A percentile compares a stretch with the other conserved stretches of the same genome.
phyloP scores from a whole-genome alignment of 768 basidiomycete species.

The Hebeloma cylindrosporum region DNA sequence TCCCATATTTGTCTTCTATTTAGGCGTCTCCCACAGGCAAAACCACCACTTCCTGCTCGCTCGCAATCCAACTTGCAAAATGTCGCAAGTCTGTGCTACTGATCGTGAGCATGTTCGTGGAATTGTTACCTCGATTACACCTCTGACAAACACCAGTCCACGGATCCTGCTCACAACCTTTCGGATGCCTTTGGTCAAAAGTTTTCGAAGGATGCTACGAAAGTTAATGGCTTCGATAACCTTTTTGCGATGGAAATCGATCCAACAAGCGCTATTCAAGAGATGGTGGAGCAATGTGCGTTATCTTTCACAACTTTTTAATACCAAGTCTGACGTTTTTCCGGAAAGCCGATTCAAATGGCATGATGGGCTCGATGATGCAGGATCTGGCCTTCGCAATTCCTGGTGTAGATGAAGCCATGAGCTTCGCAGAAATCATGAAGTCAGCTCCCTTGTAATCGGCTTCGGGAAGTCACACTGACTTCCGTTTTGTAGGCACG shows the following conservation, averaged over 20 bases:
- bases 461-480: conserved; percentile 3
- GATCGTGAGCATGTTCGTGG: conserved; percentile 66
- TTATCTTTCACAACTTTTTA: conserved; percentile 9
- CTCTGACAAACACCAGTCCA: conserved; percentile 58
- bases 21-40: conserved; percentile 60
- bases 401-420: conserved; percentile 98
- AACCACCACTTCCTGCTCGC: conserved; percentile 96
- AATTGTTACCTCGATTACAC: not conserved
- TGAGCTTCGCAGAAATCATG: conserved; percentile 99
- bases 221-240: conserved; percentile 97
- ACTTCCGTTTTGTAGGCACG: conserved; percentile 61
- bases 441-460: conserved; percentile 58
- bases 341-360: conserved; percentile 75
- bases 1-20: conserved; percentile 2
- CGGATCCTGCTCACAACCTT: conserved; percentile 99
- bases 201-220: conserved; percentile 98
- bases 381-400: conserved; percentile 99
- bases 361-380: conserved; percentile 99
- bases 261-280: conserved; percentile 95
- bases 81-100: conserved; percentile 93
- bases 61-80: conserved; percentile 94
- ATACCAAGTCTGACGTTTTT: conserved; percentile 4
- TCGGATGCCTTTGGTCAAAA: conserved; percentile 99
- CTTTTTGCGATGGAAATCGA: conserved; percentile 99
- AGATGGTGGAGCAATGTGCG: conserved; percentile 97